These are phyloP conservation scores for Pythium rishiriense DNA, from an alignment of 352 stramenopile genomes.

Conservation along the genomic window DNA sequence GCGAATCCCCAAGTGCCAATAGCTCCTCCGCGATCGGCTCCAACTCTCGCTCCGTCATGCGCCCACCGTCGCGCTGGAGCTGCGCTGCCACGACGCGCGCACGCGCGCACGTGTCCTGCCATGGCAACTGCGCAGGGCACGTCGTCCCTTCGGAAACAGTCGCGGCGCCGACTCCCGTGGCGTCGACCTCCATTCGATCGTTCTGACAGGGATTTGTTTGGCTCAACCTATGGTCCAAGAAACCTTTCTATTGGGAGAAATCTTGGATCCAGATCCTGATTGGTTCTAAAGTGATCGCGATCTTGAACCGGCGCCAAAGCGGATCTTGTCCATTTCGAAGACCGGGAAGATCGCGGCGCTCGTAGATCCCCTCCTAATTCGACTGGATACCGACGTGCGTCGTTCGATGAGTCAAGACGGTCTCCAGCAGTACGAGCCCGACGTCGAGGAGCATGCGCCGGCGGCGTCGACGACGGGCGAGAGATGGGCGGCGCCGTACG, in stretches of 20 bases:
- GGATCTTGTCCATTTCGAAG: neutral
- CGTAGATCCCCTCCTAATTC: neutral
- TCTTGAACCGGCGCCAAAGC: neutral
- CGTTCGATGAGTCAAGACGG: slow-evolving; percentile 6
- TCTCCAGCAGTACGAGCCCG: slow-evolving; percentile 1
- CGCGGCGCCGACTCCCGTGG: no score
- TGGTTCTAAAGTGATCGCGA: neutral
- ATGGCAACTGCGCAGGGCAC: neutral
- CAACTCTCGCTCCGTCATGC: neutral
- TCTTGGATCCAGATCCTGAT: neutral
- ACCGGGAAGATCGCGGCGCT: neutral
- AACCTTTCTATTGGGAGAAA: no score
- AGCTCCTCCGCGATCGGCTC: slow-evolving; percentile 9
- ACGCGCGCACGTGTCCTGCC: neutral
- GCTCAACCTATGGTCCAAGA: no score
- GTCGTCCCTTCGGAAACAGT: neutral
- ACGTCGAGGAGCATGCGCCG: neutral
- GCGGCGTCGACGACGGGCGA: neutral
- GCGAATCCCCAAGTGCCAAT: slow-evolving; percentile 32
- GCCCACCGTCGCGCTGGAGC: neutral
- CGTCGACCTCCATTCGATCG: neutral
- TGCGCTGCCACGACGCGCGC: neutral
- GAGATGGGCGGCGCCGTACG: slow-evolving; percentile 11
- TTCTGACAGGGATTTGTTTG: no score
- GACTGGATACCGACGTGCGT: neutral